Evolutionary conservation across 169 alveolate genomes (phyloP).

Genomic region (Perkinsus marinus): DNA sequence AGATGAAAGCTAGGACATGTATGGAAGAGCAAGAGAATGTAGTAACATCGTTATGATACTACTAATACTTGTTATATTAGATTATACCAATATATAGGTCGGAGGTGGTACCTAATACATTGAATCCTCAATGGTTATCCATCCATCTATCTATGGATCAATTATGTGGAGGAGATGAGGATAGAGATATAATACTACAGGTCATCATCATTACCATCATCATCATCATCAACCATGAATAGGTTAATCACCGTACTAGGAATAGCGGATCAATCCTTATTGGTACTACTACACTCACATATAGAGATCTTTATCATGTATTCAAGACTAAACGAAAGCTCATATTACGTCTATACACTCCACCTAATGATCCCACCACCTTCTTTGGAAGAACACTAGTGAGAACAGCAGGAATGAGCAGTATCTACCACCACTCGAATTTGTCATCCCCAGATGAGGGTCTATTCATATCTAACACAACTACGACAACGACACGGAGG

Average conservation of each 20-base stretch:
- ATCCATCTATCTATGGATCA: background rate
- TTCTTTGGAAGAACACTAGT: background rate
- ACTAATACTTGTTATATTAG: background rate
- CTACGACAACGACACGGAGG: no score
- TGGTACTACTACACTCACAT: background rate
- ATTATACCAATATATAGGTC: background rate
- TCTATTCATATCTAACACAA: no score
- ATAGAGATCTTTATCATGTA: background rate
- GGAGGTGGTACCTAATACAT: background rate
- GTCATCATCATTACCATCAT: background rate
- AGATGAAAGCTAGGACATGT: no score
- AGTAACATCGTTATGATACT: no score
- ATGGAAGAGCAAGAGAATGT: no score
- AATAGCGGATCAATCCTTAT: background rate
- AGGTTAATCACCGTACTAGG: background rate
- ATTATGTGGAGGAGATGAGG: constrained; percentile 1
- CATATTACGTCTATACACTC: background rate
- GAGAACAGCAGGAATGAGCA: background rate
- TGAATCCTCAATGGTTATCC: background rate
- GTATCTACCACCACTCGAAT: background rate
- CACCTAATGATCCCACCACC: background rate
- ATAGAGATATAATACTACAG: background rate
- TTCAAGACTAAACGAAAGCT: background rate
- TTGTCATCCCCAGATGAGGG: no score
- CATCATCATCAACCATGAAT: background rate